These are phyloP conservation scores for Eucalyptus sideroxylon DNA, from an alignment of 345 rosid species.

Conservation along the genomic window DNA sequence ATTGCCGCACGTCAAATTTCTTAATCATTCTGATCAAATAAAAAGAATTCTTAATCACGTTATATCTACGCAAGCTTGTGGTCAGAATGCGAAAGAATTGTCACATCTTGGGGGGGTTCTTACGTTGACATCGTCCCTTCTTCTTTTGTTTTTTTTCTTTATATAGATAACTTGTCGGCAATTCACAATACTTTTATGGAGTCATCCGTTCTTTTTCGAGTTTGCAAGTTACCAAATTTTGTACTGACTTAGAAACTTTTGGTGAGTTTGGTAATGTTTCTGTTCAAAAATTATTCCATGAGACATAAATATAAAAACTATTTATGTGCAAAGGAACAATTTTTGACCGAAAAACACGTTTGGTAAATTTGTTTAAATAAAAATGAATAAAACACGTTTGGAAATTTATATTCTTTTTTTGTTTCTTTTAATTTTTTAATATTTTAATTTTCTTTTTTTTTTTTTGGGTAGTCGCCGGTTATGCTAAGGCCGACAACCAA, in stretches of 20 bases:
- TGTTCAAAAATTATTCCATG: no score
- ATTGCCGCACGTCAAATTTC: background rate
- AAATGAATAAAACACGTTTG: no score
- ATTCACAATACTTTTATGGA: background rate
- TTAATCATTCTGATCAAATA: background rate
- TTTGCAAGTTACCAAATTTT: background rate
- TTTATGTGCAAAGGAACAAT: fast-evolving
- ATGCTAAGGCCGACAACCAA: no score
- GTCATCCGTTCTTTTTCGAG: background rate
- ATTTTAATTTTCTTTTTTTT: no score
- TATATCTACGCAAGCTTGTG: background rate
- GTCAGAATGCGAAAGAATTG: background rate
- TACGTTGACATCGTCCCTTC: background rate
- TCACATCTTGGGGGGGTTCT: background rate
- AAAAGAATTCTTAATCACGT: background rate
- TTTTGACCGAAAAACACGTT: no score
- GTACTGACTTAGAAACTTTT: background rate
- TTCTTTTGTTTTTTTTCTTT: background rate
- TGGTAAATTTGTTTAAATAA: no score
- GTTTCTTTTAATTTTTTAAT: no score
- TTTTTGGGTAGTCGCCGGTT: fast-evolving
- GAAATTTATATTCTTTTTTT: no score
- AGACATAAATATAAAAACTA: no score
- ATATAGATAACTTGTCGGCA: background rate
- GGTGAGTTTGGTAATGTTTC: fast-evolving